Evolutionary conservation across 345 rosid species (phyloP).

Genomic region (Populus tremula): DNA sequence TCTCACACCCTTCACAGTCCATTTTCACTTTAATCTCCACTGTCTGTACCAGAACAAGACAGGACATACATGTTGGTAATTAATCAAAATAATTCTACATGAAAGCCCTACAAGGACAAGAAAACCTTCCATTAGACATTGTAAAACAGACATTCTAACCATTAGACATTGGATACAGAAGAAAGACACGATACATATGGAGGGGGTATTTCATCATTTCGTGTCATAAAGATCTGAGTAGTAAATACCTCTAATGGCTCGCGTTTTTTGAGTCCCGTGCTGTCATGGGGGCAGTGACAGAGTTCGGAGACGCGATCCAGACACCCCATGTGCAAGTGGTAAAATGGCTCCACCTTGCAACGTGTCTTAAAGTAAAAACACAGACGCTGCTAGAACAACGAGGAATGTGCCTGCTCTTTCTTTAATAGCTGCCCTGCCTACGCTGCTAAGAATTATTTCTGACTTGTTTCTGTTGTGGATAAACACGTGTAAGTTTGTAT

Average conservation of each 20-base stretch:
- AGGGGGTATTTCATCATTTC: too few relatives aligned
- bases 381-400: neutral
- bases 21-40: constrained; percentile 31
- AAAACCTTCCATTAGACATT: too few relatives aligned
- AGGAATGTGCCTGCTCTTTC: neutral
- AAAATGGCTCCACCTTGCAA: neutral
- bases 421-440: too few relatives aligned
- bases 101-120: too few relatives aligned
- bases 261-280: constrained; percentile 2
- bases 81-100: too few relatives aligned
- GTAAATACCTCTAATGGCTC: constrained; percentile 21
- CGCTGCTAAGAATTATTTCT: neutral
- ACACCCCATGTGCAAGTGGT: constrained; percentile 13
- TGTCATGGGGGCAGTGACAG: constrained; percentile 3
- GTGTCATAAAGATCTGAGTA: neutral
- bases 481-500: neutral
- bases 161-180: too few relatives aligned
- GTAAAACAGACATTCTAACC: too few relatives aligned
- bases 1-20: constrained; percentile 30
- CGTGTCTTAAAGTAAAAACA: too few relatives aligned
- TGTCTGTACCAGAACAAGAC: neutral
- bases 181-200: too few relatives aligned
- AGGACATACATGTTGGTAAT: too few relatives aligned
- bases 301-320: neutral
- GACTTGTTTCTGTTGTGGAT: neutral